These are phyloP conservation scores for Tillandsia fasciculata DNA, from an alignment of 176 grass and related monocot genomes.

Conservation along the genomic window DNA sequence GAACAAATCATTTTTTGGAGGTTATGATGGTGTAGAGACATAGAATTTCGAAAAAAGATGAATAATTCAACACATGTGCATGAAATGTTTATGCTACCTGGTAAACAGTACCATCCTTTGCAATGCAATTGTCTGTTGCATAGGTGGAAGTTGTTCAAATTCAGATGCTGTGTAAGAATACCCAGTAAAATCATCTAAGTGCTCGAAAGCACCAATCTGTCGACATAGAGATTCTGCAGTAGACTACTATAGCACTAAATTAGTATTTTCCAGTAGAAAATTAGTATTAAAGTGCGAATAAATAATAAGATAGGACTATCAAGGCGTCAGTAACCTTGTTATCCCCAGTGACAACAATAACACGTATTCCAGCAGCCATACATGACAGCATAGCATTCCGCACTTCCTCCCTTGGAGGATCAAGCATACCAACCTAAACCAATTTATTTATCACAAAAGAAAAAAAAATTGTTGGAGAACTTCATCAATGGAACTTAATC, in stretches of 20 bases:
- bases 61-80: not conserved
- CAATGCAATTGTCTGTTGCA: slow-evolving; percentile 56
- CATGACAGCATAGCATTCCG: slow-evolving; percentile 73
- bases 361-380: slow-evolving; percentile 95
- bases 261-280: slow-evolving; percentile 18
- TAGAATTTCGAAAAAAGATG: not conserved
- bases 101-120: slow-evolving; percentile 95
- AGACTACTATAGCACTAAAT: slow-evolving; percentile 46
- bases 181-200: slow-evolving; percentile 67
- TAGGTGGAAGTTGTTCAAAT: slow-evolving; percentile 79
- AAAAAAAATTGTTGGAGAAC: slow-evolving; percentile 25
- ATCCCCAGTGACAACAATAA: slow-evolving; percentile 98
- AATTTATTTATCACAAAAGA: slow-evolving; percentile 1
- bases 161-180: slow-evolving; percentile 94
- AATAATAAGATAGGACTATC: slow-evolving; percentile 7
- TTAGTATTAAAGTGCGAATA: slow-evolving; percentile 6
- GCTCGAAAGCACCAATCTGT: slow-evolving; percentile 87
- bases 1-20: too few relatives aligned
- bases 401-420: slow-evolving; percentile 97
- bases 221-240: slow-evolving; percentile 93
- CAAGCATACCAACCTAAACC: slow-evolving; percentile 88
- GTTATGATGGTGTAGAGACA: too few relatives aligned
- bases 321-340: slow-evolving; percentile 58
- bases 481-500: slow-evolving; percentile 9
- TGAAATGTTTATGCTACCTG: slow-evolving; percentile 40